Conservation (phyloP, 208 protist genomes). For the Leishmania martiniquensis region DNA sequence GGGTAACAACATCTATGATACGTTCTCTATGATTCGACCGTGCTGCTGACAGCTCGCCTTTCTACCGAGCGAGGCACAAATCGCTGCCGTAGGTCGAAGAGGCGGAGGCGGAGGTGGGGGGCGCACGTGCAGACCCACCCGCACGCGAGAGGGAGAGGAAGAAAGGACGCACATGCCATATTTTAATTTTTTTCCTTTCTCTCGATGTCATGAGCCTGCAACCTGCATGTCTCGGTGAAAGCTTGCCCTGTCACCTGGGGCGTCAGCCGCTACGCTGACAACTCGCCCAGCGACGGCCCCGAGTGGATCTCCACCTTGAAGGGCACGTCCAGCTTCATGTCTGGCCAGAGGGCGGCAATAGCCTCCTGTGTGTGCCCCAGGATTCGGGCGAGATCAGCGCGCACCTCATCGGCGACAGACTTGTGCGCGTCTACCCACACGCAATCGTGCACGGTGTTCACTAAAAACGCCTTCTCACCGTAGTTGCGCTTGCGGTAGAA, state of each 20-base stretch:
- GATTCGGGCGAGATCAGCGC: constrained; percentile 60
- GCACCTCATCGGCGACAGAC: constrained; percentile 79
- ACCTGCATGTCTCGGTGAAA: too few species aligned
- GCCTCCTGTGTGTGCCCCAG: constrained; percentile 80
- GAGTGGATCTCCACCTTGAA: constrained; percentile 85
- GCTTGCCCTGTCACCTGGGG: not conserved
- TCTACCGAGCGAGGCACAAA: too few species aligned
- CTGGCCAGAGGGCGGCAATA: constrained; percentile 78
- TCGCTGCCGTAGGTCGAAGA: too few species aligned
- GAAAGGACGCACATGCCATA: too few species aligned
- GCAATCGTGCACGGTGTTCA: constrained; percentile 93
- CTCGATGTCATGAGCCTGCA: too few species aligned
- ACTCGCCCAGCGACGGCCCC: constrained; percentile 74
- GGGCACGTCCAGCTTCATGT: constrained; percentile 87
- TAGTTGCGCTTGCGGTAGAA: constrained; percentile 85
- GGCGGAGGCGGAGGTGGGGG: not conserved
- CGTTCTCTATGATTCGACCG: not conserved
- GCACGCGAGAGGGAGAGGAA: not conserved
- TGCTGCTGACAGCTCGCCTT: too few species aligned
- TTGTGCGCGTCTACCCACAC: constrained; percentile 91
- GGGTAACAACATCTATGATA: not conserved
- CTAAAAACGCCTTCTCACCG: constrained; percentile 80
- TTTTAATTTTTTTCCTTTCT: too few species aligned
- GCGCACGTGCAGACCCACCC: not conserved
- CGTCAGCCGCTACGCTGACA: constrained; percentile 17